Evolutionary conservation across 495 filamentous ascomycete genomes (phyloP), one percentile per base, ranked within the genome.

Genomic region (Annulohypoxylon bovei): DNA sequence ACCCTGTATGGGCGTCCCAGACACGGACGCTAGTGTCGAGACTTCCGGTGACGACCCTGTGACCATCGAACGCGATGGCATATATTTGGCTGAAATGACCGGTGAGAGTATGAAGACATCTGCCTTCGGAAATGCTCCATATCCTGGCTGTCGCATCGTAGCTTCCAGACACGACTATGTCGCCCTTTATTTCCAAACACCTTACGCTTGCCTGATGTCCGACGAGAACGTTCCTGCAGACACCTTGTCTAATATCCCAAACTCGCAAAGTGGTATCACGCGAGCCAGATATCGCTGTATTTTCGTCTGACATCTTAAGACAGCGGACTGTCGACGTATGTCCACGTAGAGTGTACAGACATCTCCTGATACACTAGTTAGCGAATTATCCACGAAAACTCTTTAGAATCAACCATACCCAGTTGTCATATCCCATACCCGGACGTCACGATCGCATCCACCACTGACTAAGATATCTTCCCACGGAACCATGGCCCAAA

Each of bases 401-500:
- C 22, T 0, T 5, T 35, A 6, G 14, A 37, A 16, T 52, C 37
- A 46, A 50, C 72, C 90, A 80, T 89, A 97, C 94, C 96, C 95
- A 70, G 93, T 95, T 49, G 88, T 88, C 88, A 99, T 91, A 78
- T 99, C 93, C 95, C 95, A 99, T 2, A 98, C 96, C 62, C 95
- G 86, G 27, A 99, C 95, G 78, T 99, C 96, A 55, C 95, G 88
- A 79, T 99, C 95, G 78, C 95, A 99, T 32, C 95, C 95, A 70
- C 95, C 95, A 75, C 93, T 97, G 53, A 99, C 96, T 62, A 99
- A 84, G 59, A 91, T 92, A 78, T 99, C 94, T 64, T 92, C 96
- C 92, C 94, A 97, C 12, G 95, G 96, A 58, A 99, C 94, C 95
- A 99, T 98, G 18, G 95, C 95, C 95, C 95, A 99, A 39, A 99